Evolutionary conservation across 371 early-diverging fungal genomes (phyloP), one percentile per base, ranked within the genome.

Genomic region (Capillidium heterosporum): DNA sequence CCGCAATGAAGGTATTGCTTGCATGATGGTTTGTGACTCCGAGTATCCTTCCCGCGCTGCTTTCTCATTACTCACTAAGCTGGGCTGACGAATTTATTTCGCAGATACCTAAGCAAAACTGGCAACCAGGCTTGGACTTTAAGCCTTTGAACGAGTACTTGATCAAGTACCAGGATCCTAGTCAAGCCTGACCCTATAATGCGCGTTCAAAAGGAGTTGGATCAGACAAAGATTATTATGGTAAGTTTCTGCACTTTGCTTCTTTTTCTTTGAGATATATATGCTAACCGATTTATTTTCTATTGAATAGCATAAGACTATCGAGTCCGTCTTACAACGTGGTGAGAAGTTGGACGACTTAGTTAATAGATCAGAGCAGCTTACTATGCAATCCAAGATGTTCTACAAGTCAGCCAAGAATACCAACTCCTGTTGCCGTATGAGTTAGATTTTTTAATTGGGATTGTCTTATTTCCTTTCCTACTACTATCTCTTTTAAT

Each of bases 381-480:
- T 99, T 44, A 89, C 91, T 21, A 74, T 71, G 29, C 88, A 91
- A 71, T 88, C 93, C 35, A 97, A 97, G 67, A 84, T 87, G 78
- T 94, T 99, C 61, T 99, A 95, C 76, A 98, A 95, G 74, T 83
- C 91, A 3, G 99, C 99, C 24, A 94, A 94, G 72, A 92, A 91
- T 73, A 92, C 91, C 48, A 98, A 98, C 67, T 74, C 85, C 40
- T 93, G 92, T 67, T 98, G 98, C 65, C 66, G 71, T n/a, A 60
- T 76, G 31, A 76, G 76, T 48, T 59, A 59, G 32, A 28, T 54
- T 41, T 17, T 10, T 24, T 21, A 17, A 19, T 47, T 40, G 8
- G n/a, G n/a, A 40, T 40, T 11, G n/a, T 40, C 40, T n/a, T n/a
- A n/a, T n/a, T n/a, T n/a, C n/a, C n/a, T n/a, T n/a, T n/a, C n/a